Evolutionary conservation across 441 rosid genomes (phyloP), one percentile per base, ranked within the genome.

Genomic region (Theobroma grandiflorum): DNA sequence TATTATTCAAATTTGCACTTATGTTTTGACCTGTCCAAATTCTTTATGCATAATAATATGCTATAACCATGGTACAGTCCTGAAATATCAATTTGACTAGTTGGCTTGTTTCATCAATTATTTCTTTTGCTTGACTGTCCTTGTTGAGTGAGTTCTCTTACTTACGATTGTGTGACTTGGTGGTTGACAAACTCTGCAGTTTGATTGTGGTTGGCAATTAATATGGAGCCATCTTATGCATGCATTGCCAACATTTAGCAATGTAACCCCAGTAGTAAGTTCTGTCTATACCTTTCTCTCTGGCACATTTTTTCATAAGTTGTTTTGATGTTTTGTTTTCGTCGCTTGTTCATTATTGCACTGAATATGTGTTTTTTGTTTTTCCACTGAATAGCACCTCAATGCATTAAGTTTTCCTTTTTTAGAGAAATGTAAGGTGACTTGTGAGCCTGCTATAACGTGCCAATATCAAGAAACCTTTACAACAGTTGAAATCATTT

Each of bases 161-260:
- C 64, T 86, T 73, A 75, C 77, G 81, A 55, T 50, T 43, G 55
- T 20, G 68, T 84, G 72, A 76, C 75, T 43, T 85, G 45, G 43
- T 77, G 31, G 50, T 72, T 85, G 79, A 84, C 62, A 58, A 77
- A 73, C 53, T 63, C 70, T 90, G 88, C 95, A 95, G 99, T 81
- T 89, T 76, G 85, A 86, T 76, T 80, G 79, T 74, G 92, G 95
- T 80, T 95, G 98, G 99, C 94, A 90, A 66, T 84, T 85, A 80
- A 86, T 95, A 82, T 97, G 99, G 99, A 89, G 84, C 82, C 85
- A 86, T 82, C 81, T 93, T 78, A 83, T 95, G 86, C 99, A 93
- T 62, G 95, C 93, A 77, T 84, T 97, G 78, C 97, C 97, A 40
- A 83, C 91, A 45, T 91, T 97, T 89, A 95, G 98, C 83, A 95